These are phyloP conservation scores for Neckera pumila DNA, from an alignment of 225 moss, liverwort and hornwort genomes.

Conservation along the genomic window DNA sequence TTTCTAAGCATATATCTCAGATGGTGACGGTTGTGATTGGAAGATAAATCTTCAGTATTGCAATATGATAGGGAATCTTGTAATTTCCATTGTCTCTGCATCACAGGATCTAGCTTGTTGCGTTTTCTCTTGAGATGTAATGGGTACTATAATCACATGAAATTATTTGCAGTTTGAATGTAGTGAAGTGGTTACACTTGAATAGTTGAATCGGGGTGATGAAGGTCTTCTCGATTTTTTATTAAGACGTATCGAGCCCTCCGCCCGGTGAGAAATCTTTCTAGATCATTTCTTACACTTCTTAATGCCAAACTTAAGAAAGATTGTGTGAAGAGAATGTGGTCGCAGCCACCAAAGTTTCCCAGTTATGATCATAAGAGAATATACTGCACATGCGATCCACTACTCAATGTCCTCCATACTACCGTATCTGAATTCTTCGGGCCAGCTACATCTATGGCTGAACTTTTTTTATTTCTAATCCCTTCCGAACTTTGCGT, in stretches of 20 bases:
- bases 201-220: slow-evolving; percentile 99
- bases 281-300: not conserved
- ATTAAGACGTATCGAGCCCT: slow-evolving; percentile 57
- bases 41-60: not conserved
- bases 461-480: not conserved
- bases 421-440: not conserved
- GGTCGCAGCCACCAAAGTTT: not conserved
- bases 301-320: not conserved
- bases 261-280: slow-evolving; percentile 46
- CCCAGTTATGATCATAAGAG: not conserved
- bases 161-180: slow-evolving; percentile 72
- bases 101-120: not conserved
- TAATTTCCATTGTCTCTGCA: not conserved
- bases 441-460: not conserved
- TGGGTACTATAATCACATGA: not conserved
- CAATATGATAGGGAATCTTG: not conserved
- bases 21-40: not conserved
- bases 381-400: not conserved
- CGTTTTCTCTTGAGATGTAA: not conserved
- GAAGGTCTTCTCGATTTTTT: slow-evolving; percentile 69
- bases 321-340: not conserved
- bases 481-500: too few relatives aligned
- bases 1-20: not conserved
- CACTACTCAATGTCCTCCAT: not conserved
- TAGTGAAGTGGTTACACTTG: slow-evolving; percentile 93